Conservation (phyloP, 225 moss, liverwort and hornwort genomes). For the Rhytidiadelphus loreus region DNA sequence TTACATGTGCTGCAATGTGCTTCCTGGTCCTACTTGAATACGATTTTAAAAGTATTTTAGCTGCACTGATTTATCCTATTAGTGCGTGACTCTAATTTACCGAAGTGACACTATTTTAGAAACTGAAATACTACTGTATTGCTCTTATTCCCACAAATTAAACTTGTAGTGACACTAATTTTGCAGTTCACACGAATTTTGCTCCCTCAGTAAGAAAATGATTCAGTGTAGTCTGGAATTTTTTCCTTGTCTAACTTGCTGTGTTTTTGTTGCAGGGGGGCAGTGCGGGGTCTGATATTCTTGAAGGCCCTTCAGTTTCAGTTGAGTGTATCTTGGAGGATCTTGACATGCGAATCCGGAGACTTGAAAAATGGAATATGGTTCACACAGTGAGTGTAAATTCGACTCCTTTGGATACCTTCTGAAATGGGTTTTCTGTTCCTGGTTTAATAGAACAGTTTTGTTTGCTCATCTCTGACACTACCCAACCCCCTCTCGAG, state of each 20-base stretch:
- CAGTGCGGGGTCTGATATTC: conserved; percentile 39
- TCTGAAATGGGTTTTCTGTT: background rate
- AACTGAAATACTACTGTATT: background rate
- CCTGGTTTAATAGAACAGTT: background rate
- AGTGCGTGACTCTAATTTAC: background rate
- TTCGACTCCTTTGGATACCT: background rate
- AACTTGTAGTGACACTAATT: background rate
- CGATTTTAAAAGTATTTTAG: background rate
- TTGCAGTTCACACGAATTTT: background rate
- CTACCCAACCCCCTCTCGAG: background rate
- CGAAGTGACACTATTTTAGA: background rate
- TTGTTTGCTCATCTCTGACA: background rate
- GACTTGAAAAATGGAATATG: conserved; percentile 78
- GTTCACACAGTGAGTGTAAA: conserved; percentile 55
- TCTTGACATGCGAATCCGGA: conserved; percentile 58
- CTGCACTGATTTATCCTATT: background rate
- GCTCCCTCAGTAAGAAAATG: background rate
- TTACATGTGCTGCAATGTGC: background rate
- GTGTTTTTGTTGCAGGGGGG: conserved; percentile 37
- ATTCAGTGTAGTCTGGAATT: background rate
- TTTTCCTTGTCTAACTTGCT: background rate
- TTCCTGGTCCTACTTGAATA: background rate
- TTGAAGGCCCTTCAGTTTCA: conserved; percentile 41
- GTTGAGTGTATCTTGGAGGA: conserved; percentile 58
- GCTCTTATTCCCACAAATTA: background rate